phyloP scores from a whole-genome alignment of 129 eudicot species.

The Arctium minus region DNA sequence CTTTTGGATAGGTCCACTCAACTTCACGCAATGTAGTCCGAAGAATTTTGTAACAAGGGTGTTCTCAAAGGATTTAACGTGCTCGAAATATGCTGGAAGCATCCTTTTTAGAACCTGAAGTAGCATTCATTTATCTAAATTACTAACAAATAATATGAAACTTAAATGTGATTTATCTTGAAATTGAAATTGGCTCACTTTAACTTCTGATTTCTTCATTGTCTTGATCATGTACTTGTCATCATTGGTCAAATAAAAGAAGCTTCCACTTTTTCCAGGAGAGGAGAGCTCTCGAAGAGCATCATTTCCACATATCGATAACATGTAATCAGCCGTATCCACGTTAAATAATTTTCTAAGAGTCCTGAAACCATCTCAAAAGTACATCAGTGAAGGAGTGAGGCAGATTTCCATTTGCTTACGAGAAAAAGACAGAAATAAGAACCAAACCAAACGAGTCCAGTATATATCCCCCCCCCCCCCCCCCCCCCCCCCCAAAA shows the following conservation, averaged over 20 bases:
- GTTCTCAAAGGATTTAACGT: slow-evolving; percentile 69
- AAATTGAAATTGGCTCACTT: slow-evolving; percentile 46
- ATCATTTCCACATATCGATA: slow-evolving; percentile 91
- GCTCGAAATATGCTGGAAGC: slow-evolving; percentile 92
- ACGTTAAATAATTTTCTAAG: slow-evolving; percentile 81
- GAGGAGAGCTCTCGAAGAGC: slow-evolving; percentile 96
- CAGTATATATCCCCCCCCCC: too few species aligned
- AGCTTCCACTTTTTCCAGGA: slow-evolving; percentile 99
- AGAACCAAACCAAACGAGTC: too few species aligned
- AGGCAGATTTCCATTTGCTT: too few species aligned
- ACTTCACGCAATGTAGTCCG: slow-evolving; percentile 91
- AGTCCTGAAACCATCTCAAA: slow-evolving; percentile 50
- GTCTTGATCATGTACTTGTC: slow-evolving; percentile 97
- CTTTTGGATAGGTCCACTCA: slow-evolving; percentile 84
- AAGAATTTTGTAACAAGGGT: slow-evolving; percentile 77
- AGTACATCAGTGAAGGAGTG: background rate
- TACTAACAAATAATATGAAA: background rate
- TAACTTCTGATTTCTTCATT: slow-evolving; percentile 87
- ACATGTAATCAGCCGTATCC: slow-evolving; percentile 97
- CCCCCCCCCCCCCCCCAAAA: too few species aligned
- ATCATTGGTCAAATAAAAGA: slow-evolving; percentile 83
- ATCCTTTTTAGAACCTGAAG: slow-evolving; percentile 75
- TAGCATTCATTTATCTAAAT: background rate
- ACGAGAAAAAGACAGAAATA: too few species aligned
- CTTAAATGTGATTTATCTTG: background rate